Evolutionary conservation across 768 basidiomycete genomes (phyloP), one percentile per base, ranked within the genome.

Genomic region (Dictyophora rubrovolvata): DNA sequence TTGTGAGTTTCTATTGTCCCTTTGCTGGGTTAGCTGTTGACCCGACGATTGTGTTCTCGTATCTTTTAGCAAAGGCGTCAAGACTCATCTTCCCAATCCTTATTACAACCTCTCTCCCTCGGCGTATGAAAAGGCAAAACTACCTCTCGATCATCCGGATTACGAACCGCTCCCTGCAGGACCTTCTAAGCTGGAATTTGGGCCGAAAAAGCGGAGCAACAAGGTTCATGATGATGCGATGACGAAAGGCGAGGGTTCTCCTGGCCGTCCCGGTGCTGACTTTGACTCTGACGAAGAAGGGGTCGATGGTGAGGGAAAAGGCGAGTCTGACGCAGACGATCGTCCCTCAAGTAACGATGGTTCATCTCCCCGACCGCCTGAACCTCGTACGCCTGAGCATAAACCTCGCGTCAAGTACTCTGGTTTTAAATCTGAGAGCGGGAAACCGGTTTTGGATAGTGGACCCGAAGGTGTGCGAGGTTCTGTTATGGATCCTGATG

Each of bases 61-160:
- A 89, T 88, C 61, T 42, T 42, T 14, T 42, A 42, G 42, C 42
- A 42, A 42, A 42, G 42, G 42, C 42, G 42, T 42, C 12, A 42
- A 42, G 42, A 42, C 42, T 9, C 42, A 42, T 28, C 28, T 28
- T 28, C 28, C 28, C 28, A 28, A 28, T 7, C 86, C 86, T 0
- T 71, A 82, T 33, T 85, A 80, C 66, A 76, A 79, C 47, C 73
- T 77, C 14, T 71, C 81, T 0, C 62, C 71, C 10, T 72, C 77
- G 0, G 74, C 75, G 7, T 76, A 75, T 12, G 75, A 77, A 0
- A 77, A 73, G 0, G 80, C 85, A 1, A 72, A 69, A 28, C 73
- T 88, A 12, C 84, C 85, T 0, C 71, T 81, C 6, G 73, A 79
- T 8, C 79, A 89, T 63, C 83, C 84, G 0, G 84, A 87, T 54